Evolutionary conservation across 225 moss, liverwort and hornwort genomes (phyloP), one percentile per base, ranked within the genome.

Genomic region (Climacium dendroides): DNA sequence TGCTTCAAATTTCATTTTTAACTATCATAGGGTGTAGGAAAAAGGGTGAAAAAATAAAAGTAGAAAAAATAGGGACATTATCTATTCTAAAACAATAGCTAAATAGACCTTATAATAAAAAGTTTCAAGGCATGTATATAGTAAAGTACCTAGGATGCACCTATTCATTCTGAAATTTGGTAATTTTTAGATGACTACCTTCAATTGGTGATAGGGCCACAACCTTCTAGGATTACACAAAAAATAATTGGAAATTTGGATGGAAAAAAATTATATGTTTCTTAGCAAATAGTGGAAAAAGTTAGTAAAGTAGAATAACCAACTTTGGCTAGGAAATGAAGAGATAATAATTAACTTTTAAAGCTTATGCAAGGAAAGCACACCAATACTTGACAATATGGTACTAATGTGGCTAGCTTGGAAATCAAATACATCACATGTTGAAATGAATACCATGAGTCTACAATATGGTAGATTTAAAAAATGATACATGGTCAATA

Each of bases 151-250:
- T 3, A 7, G 6, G 32, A 43, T 70, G 47, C 72, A 72, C 7
- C 19, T 73, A 47, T 48, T 30, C 4, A 32, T 19, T 1, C 1
- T 73, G 18, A 15, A 45, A 45, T 29, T 29, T 0, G 45, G 1
- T 73, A 6, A 7, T 11, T 7, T 47, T 19, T 3, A 0, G 7
- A 32, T 48, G 19, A 74, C 8, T 19, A 18, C 2, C 2, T 48
- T 74, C 30, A 48, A 48, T 48, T 32, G 12, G 74, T 19, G 19
- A 48, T 30, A 32, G 7, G 7, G 32, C 5, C 5, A 75, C 0
- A 0, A 52, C 2, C 22, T 52, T 52, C 2, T 0, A 0, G 2
- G 2, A 52, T 20, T 14, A 35, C 1, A 23, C 0, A 75, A n/a
- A 1, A 55, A 24, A n/a, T 37, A 6, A 10, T n/a, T 54, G 16